Evolutionary conservation across 495 filamentous ascomycete species (phyloP).

Genomic region (Tuber microsphaerosporum): DNA sequence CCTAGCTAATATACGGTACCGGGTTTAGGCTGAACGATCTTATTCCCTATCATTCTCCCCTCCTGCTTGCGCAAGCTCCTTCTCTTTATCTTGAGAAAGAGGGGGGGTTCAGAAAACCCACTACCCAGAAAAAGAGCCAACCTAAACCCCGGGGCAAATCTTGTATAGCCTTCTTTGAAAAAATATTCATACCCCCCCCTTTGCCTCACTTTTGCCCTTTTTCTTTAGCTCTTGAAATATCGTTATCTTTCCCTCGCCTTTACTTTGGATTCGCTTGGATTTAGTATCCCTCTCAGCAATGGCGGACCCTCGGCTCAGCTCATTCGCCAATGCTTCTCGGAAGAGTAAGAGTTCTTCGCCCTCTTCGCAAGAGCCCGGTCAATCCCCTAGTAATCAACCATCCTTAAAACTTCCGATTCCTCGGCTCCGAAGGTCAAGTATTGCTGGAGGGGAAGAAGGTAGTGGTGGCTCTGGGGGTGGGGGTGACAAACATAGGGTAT

Average conservation of each 20-base stretch:
- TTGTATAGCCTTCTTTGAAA: not conserved
- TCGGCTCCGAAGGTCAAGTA: slow-evolving; percentile 29
- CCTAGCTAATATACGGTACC: not conserved
- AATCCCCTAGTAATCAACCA: slow-evolving; percentile 12
- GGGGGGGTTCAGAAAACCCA: not conserved
- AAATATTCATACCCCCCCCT: not conserved
- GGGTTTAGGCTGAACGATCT: not conserved
- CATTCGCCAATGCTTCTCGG: slow-evolving; percentile 14
- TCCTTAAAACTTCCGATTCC: slow-evolving; percentile 29
- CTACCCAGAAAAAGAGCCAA: not conserved
- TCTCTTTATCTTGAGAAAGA: not conserved
- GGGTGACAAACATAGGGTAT: slow-evolving; percentile 40
- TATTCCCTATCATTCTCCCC: not conserved
- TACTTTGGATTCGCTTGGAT: not conserved
- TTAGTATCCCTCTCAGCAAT: slow-evolving; percentile 12
- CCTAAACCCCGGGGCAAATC: not conserved
- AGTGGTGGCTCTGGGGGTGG: slow-evolving; percentile 18
- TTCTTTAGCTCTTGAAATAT: not conserved
- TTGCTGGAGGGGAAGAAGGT: slow-evolving; percentile 30
- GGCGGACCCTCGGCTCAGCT: slow-evolving; percentile 15
- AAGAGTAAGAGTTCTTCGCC: slow-evolving; percentile 28
- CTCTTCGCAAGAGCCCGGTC: slow-evolving; percentile 19
- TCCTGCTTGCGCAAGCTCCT: not conserved
- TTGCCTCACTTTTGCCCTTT: not conserved
- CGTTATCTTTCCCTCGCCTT: not conserved